Conservation (phyloP, 2,329 filamentous ascomycete species). For the Fusarium sp. region DNA sequence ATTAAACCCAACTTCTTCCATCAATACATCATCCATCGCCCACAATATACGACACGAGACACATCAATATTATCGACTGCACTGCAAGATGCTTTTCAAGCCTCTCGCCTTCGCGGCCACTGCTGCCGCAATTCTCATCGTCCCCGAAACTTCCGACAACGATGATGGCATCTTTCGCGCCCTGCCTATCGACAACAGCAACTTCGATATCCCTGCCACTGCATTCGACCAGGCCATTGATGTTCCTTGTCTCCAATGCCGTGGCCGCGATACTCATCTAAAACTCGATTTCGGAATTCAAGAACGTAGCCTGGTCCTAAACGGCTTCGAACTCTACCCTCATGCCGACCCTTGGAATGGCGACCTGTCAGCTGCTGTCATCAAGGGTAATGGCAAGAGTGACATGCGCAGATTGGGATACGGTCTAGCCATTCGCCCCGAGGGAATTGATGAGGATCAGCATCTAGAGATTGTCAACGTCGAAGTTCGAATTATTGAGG, state of each 20-base stretch:
- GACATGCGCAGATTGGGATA: constrained; percentile 61
- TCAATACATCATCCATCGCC: neutral
- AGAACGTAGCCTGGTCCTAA: constrained; percentile 62
- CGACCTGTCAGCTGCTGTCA: constrained; percentile 59
- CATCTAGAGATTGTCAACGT: constrained; percentile 64
- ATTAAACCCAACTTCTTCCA: neutral
- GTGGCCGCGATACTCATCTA: constrained; percentile 58
- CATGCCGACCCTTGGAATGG: constrained; percentile 59
- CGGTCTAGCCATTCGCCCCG: constrained; percentile 56
- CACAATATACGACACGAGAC: neutral
- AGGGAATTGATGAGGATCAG: constrained; percentile 62
- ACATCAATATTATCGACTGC: neutral
- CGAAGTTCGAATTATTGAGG: constrained; percentile 69
- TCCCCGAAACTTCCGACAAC: constrained; percentile 59
- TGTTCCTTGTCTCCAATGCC: constrained; percentile 66
- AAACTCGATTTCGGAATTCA: constrained; percentile 67
- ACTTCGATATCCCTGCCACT: constrained; percentile 52
- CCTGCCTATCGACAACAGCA: constrained; percentile 51
- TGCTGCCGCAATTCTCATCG: constrained; percentile 63
- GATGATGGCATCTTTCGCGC: constrained; percentile 57
- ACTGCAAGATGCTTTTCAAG: constrained; percentile 49
- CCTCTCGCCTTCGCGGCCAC: constrained; percentile 50
- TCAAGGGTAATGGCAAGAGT: constrained; percentile 53
- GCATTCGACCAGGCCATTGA: constrained; percentile 55
- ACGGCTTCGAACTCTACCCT: constrained; percentile 71